Conservation (phyloP, 2,329 filamentous ascomycete genomes). For the Pestalotiopsis sp. region DNA sequence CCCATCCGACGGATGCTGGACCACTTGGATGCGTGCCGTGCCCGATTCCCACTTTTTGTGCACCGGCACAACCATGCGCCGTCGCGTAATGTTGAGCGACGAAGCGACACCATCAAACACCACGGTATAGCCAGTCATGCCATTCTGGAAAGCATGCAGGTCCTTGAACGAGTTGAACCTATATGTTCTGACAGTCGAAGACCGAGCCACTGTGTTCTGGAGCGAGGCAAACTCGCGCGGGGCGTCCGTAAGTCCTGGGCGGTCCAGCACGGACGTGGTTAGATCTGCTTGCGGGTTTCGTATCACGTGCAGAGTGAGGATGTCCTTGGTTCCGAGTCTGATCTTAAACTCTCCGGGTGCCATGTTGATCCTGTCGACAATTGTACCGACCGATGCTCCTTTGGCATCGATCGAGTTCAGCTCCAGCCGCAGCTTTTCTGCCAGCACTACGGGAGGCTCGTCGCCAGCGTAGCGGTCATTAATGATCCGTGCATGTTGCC, state of each 20-base stretch:
- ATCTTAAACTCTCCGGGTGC: slow-evolving; percentile 74
- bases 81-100: slow-evolving; percentile 79
- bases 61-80: slow-evolving; percentile 87
- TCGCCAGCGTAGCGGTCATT: slow-evolving; percentile 70
- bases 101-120: slow-evolving; percentile 73
- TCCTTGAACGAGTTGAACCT: slow-evolving; percentile 68
- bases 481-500: slow-evolving; percentile 72
- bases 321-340: slow-evolving; percentile 63
- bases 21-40: slow-evolving; percentile 78
- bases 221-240: slow-evolving; percentile 65
- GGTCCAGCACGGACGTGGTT: slow-evolving; percentile 74
- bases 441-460: slow-evolving; percentile 70
- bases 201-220: slow-evolving; percentile 53
- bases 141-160: slow-evolving; percentile 77
- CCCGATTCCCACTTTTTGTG: slow-evolving; percentile 92
- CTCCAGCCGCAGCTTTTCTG: slow-evolving; percentile 75
- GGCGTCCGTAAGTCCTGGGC: slow-evolving; percentile 63
- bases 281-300: slow-evolving; percentile 77
- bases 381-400: slow-evolving; percentile 51
- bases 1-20: slow-evolving; percentile 66
- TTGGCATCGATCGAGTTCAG: slow-evolving; percentile 67
- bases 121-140: slow-evolving; percentile 79
- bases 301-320: slow-evolving; percentile 65
- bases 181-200: slow-evolving; percentile 72
- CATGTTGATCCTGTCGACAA: slow-evolving; percentile 84